Base-by-base conservation (phyloP, 352 stramenopile species). In the Pythium dissimile region DNA sequence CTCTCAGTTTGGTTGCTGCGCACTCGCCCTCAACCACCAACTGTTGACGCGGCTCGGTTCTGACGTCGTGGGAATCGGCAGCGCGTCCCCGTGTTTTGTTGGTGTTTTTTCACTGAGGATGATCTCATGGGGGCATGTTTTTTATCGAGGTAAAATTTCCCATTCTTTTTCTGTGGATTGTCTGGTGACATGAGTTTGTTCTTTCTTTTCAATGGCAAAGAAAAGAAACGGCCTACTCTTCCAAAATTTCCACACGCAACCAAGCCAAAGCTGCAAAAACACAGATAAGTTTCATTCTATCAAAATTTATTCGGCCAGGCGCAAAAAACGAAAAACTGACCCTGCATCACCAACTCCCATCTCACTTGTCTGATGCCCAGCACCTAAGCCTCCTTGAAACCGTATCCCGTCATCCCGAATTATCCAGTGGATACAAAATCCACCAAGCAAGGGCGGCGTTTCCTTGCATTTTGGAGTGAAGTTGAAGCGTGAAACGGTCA, bases 181-280 rank as follows among this genome's bases (percentile, higher is more conserved):
- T n/a, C n/a, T n/a, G n/a, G n/a, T n/a, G n/a, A n/a, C n/a, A n/a
- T n/a, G n/a, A n/a, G n/a, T 52, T 58, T 58, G 46, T 64, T 64
- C 56, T 58, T 64, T 64, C 56, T 64, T 64, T 64, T 64, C 53
- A 60, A 53, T 31, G 53, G 41, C 32, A 53, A 53, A 53, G 32
- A 47, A 61, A 47, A 41, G 41, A 43, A 63, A 62, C 54, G 10
- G 54, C 32, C 52, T 9, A 13, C 21, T 7, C 28, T 39, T 53
- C 48, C 41, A 57, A 47, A 64, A 64, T 38, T 55, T 55, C 54
- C 28, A 16, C 24, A 18, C 37, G 18, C 2, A 34, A 30, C 15
- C 15, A 11, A n/a, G n/a, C n/a, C n/a, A n/a, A n/a, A n/a, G n/a
- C n/a, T n/a, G n/a, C 23, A 42, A 62, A 57, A 63, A 63, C 55